Conservation (phyloP, 805 yeast genomes). For the Clavispora phyllophila region DNA sequence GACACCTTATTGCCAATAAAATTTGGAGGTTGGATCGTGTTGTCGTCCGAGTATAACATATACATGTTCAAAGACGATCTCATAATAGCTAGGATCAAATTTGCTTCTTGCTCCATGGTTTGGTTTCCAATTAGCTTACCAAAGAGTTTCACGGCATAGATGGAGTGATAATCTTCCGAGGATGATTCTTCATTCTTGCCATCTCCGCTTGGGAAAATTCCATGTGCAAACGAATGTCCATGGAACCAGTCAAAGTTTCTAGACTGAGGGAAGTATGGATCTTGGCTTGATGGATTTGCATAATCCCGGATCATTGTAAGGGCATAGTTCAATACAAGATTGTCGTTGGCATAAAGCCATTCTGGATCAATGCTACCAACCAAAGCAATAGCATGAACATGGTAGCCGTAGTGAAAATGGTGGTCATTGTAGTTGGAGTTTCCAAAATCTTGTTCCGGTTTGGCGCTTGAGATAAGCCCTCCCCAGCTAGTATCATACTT, state of each 20-base stretch:
- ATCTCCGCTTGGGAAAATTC: slow-evolving; percentile 64
- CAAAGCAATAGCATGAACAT: slow-evolving; percentile 65
- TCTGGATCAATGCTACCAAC: slow-evolving; percentile 49
- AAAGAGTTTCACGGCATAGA: slow-evolving; percentile 64
- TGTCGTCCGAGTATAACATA: slow-evolving; percentile 43
- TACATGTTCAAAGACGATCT: slow-evolving; percentile 50
- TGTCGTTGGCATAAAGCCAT: slow-evolving; percentile 29
- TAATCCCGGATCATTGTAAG: slow-evolving; percentile 60
- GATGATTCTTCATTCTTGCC: slow-evolving; percentile 75
- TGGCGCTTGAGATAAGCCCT: slow-evolving; percentile 71
- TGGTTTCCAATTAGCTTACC: slow-evolving; percentile 51
- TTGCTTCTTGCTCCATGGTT: slow-evolving; percentile 49
- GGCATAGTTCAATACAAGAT: slow-evolving; percentile 45
- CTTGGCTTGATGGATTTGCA: slow-evolving; percentile 53
- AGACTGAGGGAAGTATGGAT: slow-evolving; percentile 57
- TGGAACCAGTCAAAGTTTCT: slow-evolving; percentile 71
- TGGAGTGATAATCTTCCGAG: slow-evolving; percentile 70
- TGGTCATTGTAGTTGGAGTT: slow-evolving; percentile 70
- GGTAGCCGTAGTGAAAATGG: slow-evolving; percentile 74
- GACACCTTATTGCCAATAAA: slow-evolving; percentile 55
- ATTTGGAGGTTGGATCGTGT: slow-evolving; percentile 43
- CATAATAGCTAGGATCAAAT: slow-evolving; percentile 58
- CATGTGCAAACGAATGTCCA: slow-evolving; percentile 80
- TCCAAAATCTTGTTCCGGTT: slow-evolving; percentile 62
- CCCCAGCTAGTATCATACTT: slow-evolving; percentile 76